These are phyloP conservation scores for Cordyceps pruinosa DNA, from an alignment of 2,329 filamentous ascomycete genomes.

Conservation along the genomic window DNA sequence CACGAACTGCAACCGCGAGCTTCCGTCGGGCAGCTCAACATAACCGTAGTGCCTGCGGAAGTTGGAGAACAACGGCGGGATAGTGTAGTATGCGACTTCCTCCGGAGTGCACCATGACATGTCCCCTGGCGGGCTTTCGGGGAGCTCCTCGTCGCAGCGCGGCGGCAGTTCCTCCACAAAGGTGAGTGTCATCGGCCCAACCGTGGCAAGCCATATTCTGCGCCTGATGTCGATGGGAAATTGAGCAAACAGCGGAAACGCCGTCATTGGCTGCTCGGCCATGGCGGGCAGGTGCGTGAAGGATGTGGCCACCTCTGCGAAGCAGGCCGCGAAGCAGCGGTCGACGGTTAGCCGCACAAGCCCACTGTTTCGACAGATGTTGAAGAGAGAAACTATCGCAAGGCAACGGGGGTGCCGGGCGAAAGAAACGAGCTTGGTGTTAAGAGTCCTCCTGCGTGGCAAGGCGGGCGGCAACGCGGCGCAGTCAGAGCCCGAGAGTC, in stretches of 20 bases:
- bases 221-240: slow-evolving; percentile 4
- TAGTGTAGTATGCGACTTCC: slow-evolving; percentile 1
- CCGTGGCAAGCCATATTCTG: slow-evolving; percentile 5
- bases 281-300: not conserved
- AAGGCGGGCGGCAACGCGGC: not conserved
- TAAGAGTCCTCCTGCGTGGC: not conserved
- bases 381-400: not conserved
- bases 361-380: not conserved
- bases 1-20: not conserved
- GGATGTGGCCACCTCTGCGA: not conserved
- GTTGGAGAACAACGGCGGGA: not conserved
- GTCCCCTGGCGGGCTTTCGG: not conserved
- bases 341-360: not conserved
- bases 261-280: not conserved
- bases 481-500: not conserved
- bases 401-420: not conserved
- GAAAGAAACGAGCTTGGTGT: not conserved
- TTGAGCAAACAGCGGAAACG: slow-evolving; percentile 1
- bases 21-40: not conserved
- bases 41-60: not conserved
- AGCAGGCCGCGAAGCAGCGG: no score
- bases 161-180: not conserved
- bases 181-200: slow-evolving; percentile 1
- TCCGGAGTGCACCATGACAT: not conserved
- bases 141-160: not conserved